These are phyloP conservation scores for Triticum dicoccoides DNA, from an alignment of 176 grass and related monocot genomes.

Conservation along the genomic window DNA sequence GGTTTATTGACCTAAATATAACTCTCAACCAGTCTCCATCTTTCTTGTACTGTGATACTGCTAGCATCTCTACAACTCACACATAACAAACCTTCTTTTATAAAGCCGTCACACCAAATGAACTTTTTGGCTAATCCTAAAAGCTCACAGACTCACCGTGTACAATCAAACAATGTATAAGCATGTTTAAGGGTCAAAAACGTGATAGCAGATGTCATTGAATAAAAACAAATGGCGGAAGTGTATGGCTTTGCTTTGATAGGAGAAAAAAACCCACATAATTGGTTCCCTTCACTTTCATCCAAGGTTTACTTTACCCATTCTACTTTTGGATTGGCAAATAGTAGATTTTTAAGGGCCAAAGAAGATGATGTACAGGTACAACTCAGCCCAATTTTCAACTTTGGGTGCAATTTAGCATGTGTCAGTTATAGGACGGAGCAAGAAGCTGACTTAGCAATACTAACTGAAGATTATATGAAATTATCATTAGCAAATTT, in stretches of 20 bases:
- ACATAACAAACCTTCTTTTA: not conserved
- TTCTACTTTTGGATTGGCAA: not conserved
- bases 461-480: not conserved
- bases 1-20: not conserved
- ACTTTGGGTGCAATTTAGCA: not conserved
- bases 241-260: not conserved
- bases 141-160: not conserved
- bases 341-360: not conserved
- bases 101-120: not conserved
- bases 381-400: not conserved
- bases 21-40: not conserved
- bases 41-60: not conserved
- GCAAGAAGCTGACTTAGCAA: not conserved
- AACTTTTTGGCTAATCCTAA: not conserved
- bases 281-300: not conserved
- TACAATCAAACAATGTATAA: not conserved
- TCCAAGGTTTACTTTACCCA: not conserved
- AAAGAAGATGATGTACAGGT: not conserved
- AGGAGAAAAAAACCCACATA: not conserved
- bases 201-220: not conserved
- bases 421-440: not conserved
- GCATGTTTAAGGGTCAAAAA: not conserved
- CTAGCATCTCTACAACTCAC: not conserved
- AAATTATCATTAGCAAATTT: not conserved
- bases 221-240: not conserved